phyloP scores from a whole-genome alignment of 2,329 filamentous ascomycete species.

The Cucurbitaria berberidis region DNA sequence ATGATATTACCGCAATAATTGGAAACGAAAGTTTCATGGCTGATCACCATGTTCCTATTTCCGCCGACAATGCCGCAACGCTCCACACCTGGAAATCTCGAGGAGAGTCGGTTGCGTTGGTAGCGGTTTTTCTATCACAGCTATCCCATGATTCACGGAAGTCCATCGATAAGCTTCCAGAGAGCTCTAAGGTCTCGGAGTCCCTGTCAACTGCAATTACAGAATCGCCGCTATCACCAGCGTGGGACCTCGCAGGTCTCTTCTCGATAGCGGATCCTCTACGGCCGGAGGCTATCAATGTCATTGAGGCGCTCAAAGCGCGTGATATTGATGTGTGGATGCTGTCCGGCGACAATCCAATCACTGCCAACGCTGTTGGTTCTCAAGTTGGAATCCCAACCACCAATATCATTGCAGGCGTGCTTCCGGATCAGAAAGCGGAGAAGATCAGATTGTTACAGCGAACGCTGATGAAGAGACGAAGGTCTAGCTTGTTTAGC shows the following conservation, averaged over 20 bases:
- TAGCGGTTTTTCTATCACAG: slow-evolving; percentile 33
- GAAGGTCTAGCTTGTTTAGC: slow-evolving; percentile 22
- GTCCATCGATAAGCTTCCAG: not conserved
- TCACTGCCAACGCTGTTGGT: slow-evolving; percentile 82
- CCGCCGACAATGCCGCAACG: slow-evolving; percentile 16
- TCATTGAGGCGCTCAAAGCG: slow-evolving; percentile 69
- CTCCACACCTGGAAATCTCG: slow-evolving; percentile 50
- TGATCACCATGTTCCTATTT: slow-evolving; percentile 44
- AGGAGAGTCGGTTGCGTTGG: slow-evolving; percentile 52
- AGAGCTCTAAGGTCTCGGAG: not conserved
- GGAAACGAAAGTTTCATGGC: slow-evolving; percentile 76
- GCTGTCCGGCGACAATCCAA: slow-evolving; percentile 89
- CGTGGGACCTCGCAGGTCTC: slow-evolving; percentile 63
- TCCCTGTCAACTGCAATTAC: slow-evolving; percentile 1
- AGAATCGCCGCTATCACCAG: not conserved
- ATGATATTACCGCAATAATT: slow-evolving; percentile 59
- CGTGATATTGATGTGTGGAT: slow-evolving; percentile 82
- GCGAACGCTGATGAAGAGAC: slow-evolving; percentile 36
- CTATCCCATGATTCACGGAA: not conserved
- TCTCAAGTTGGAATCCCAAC: slow-evolving; percentile 73
- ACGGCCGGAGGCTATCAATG: slow-evolving; percentile 70
- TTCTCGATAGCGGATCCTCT: slow-evolving; percentile 84
- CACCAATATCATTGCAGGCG: slow-evolving; percentile 81
- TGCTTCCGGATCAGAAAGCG: slow-evolving; percentile 83
- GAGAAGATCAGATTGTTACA: slow-evolving; percentile 66